Base-by-base conservation (phyloP, 1,284 basidiomycete species). In the Phellinidium pouzarii region DNA sequence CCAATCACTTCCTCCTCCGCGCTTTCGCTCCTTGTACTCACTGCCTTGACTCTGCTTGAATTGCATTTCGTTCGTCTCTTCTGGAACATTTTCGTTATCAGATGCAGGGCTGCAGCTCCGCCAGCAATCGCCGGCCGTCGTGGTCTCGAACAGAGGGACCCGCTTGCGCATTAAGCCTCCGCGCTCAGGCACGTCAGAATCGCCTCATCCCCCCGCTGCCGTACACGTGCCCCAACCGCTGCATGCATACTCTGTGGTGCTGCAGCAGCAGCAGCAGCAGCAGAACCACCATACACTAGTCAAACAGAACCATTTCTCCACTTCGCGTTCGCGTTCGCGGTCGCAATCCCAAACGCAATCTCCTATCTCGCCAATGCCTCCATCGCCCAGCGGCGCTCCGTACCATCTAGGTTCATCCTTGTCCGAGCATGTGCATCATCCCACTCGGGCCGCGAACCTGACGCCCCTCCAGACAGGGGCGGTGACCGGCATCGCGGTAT, bases 311-410 rank as follows among this genome's bases (percentile, higher is more conserved):
- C 43, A 46, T 27, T 17, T 43, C 4, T 38, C 49, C 19, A 20
- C 29, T 5, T 45, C 50, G 22, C 50, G n/a, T n/a, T n/a, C 42
- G 23, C 61, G 61, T 29, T 37, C 44, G 7, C 42, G 20, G 14
- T 38, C 42, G 34, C 44, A 23, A 12, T 36, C 37, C 19, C 44
- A 52, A 17, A 23, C 37, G 23, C 59, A 63, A 48, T 64, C 64
- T 22, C 60, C 62, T 8, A 48, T 62, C 22, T 65, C 64, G 14
- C 64, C 64, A 6, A 56, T 58, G n/a, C 43, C 48, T 40, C 6
- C 38, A 27, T 48, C 45, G n/a, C 14, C 19, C 7, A n/a, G n/a
- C n/a, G 43, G 19, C 25, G 5, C 20, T 14, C 11, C 44, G 23
- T 14, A n/a, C 38, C 44, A 29, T 47, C 17, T 25, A 31, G 17